Percentiles rank a stretch among this genome's conserved stretches.
These are phyloP conservation scores for Trichothecium sympodiale DNA, from an alignment of 2,329 filamentous ascomycete species.

Conservation along the genomic window DNA sequence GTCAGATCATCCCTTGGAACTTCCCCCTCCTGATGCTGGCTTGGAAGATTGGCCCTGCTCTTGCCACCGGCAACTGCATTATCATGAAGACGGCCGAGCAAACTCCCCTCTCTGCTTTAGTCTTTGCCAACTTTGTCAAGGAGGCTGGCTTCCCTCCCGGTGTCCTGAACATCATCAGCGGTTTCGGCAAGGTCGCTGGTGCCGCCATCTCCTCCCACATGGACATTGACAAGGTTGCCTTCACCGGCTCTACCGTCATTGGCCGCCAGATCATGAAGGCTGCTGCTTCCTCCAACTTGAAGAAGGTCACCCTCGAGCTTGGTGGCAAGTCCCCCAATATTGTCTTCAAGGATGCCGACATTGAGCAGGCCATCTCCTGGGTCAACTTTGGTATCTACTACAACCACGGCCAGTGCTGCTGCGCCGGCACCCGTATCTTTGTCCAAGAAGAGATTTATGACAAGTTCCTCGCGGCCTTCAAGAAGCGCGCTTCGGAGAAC, in stretches of 20 bases:
- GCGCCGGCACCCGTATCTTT: conserved; percentile 67
- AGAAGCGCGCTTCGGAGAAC: conserved; percentile 58
- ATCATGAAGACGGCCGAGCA: conserved; percentile 64
- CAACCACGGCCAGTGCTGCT: conserved; percentile 52
- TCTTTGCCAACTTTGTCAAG: conserved; percentile 52
- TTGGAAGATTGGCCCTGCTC: conserved; percentile 66
- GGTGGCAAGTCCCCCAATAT: conserved; percentile 69
- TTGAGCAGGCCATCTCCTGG: conserved; percentile 62
- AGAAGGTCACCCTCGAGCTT: conserved; percentile 67
- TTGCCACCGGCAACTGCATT: conserved; percentile 58
- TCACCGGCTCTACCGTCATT: conserved; percentile 61
- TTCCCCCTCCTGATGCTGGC: conserved; percentile 65
- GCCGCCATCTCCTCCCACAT: conserved; percentile 62
- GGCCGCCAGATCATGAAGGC: conserved; percentile 67
- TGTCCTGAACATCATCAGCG: conserved; percentile 62
- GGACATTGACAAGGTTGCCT: conserved; percentile 68
- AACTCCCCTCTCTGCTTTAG: conserved; percentile 56
- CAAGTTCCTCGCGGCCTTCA: conserved; percentile 68
- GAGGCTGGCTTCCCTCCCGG: conserved; percentile 66
- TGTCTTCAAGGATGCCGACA: conserved; percentile 62
- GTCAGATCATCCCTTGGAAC: conserved; percentile 80
- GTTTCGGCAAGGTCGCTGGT: conserved; percentile 64
- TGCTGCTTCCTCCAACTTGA: conserved; percentile 60
- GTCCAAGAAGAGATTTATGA: conserved; percentile 76
- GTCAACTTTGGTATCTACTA: conserved; percentile 55